Base-by-base conservation (phyloP, 768 basidiomycete genomes). In the Russula sp. region DNA sequence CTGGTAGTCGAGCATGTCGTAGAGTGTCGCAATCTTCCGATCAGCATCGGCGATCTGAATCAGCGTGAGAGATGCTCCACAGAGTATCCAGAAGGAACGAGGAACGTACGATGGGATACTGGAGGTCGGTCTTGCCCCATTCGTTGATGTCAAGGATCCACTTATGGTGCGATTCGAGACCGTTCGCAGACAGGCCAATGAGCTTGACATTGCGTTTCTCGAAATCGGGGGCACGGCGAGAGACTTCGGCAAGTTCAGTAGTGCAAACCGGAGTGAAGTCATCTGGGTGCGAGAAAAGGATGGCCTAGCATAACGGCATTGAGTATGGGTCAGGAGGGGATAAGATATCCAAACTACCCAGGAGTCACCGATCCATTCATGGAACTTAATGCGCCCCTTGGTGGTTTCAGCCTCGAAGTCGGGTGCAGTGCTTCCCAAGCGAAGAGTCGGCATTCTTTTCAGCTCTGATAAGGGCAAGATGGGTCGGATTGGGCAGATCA, bases 1-100 rank as follows among this genome's bases (percentile, higher is more conserved):
- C 74, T 94, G 91, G 71, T 89, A 82, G 73, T 98, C 97, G 60
- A 98, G 81, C 96, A 98, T 98, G 72, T 97, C 95, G 71, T 97
- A 96, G 59, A 92, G 76, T 45, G 82, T 83, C 9, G 93, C 88
- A 50, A 98, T 81, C 70, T 82, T 87, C 73, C 96, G 82, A 71
- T 94, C 88, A 25, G 82, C 80, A 72, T 99, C 97, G 52, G 93
- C 97, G 68, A 99, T 98, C 90, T 93, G 63, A 4, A 20, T 34
- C 29, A 6, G 20, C 11, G n/a, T 58, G 20, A 45, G 36, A 2
- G 11, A 13, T 16, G 13, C 42, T 18, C 34, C 10, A n/a, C 29
- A 25, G 22, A 7, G 16, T 11, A 34, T 20, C 9, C 14, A 14
- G 25, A 29, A 29, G 25, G 3, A 29, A 29, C 25, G 8, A 9